Evolutionary conservation across 2,329 filamentous ascomycete genomes (phyloP), one percentile per base, ranked within the genome.

Genomic region (Xylariaceae sp.): DNA sequence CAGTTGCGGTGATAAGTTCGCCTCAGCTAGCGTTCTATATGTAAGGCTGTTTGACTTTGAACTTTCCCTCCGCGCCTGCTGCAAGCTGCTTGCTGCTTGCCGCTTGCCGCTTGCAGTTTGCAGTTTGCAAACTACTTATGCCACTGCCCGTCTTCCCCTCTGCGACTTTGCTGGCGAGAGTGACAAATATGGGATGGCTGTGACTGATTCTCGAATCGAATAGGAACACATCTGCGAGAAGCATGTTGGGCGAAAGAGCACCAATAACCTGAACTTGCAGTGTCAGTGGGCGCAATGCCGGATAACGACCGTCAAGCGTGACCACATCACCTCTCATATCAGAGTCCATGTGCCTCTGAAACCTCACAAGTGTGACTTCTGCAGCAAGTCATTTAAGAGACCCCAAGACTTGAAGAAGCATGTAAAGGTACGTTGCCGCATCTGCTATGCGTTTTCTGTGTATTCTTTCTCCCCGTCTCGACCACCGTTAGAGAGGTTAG

Each of bases 391-490:
- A 1, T 99, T 99, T 81, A 99, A 99, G 83, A 88, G 94, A 35
- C 94, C 94, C 2, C 94, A 99, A 76, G 94, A 99, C 77, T 73
- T 99, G 67, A 97, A 99, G 84, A 99, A 99, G 79, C 94, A 99
- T 72, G 91, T 97, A 73, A 99, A 97, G 77, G 79, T 82, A 71
- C 60, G 71, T 51, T 53, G 44, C 57, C 49, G 31, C 11, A 12
- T 12, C 6, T 54, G 11, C 19, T 19, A 19, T 19, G 19, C 12
- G 12, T 9, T 19, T 35, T 31, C 31, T 7, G 5, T 3, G 19
- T 19, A 19, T 19, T 19, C 19, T 19, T 27, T 3, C 7, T 30
- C 26, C 12, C 26, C n/a, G 4, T 46, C 19, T 40, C 12, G 5
- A 37, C 31, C 34, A 8, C 35, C n/a, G 7, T 30, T 43, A 41